Percentiles rank a stretch among this genome's conserved stretches.
Evolutionary conservation across 2,329 filamentous ascomycete species (phyloP).

Genomic region (Penicillium sp.): DNA sequence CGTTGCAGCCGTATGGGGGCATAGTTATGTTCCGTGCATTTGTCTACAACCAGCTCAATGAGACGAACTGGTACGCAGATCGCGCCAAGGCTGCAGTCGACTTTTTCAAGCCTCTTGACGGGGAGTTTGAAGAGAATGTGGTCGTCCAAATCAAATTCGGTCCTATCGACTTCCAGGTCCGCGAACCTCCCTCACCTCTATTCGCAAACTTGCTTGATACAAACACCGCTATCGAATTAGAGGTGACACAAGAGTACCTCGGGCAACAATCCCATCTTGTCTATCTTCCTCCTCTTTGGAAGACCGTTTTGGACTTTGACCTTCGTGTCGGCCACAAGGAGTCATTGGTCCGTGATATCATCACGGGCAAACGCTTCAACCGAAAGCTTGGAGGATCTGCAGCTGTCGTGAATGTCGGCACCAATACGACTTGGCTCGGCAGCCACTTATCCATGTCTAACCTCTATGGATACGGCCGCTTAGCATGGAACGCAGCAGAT

Average conservation of each 20-base stretch:
- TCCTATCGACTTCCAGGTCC: conserved; percentile 71
- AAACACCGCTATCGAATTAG: conserved; percentile 62
- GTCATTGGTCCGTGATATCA: conserved; percentile 59
- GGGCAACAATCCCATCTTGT: conserved; percentile 69
- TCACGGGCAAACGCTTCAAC: conserved; percentile 60
- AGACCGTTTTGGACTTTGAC: conserved; percentile 66
- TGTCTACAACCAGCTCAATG: conserved; percentile 62
- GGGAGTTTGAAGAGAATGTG: conserved; percentile 67
- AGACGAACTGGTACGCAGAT: conserved; percentile 63
- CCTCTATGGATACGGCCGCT: conserved; percentile 65
- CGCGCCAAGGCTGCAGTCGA: conserved; percentile 68
- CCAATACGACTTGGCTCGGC: conserved; percentile 66
- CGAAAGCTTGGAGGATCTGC: conserved; percentile 60
- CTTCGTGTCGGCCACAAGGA: conserved; percentile 57
- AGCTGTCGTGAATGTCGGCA: conserved; percentile 66
- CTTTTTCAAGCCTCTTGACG: conserved; percentile 64
- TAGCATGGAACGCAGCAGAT: conserved; percentile 62
- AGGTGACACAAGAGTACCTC: conserved; percentile 68
- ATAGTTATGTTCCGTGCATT: conserved; percentile 71
- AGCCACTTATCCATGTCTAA: conserved; percentile 70
- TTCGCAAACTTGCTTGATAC: conserved; percentile 57
- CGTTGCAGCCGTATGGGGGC: conserved; percentile 58
- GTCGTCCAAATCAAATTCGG: conserved; percentile 73
- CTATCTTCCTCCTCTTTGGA: conserved; percentile 68
- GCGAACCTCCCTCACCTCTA: conserved; percentile 64